These are phyloP conservation scores for Syncephalis fuscata DNA, from an alignment of 371 early-diverging fungal genomes.

Conservation along the genomic window DNA sequence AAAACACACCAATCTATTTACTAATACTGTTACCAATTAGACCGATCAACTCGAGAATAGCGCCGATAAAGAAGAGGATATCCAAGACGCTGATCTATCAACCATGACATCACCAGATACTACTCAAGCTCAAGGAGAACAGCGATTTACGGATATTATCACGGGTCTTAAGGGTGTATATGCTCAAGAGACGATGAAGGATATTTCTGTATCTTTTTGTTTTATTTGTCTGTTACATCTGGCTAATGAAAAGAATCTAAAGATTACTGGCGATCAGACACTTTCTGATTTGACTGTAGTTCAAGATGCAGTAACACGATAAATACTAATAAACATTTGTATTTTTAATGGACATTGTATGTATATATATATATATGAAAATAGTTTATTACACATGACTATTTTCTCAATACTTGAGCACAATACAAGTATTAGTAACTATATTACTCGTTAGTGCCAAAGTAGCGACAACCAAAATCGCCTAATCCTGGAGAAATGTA, in stretches of 20 bases:
- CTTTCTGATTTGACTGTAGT: conserved; percentile 4
- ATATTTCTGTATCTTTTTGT: conserved; percentile 89
- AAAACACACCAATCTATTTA: background rate
- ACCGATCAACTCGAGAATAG: background rate
- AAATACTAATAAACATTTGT: no score
- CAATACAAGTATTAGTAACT: background rate
- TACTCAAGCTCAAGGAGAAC: conserved; percentile 25
- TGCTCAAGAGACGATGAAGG: conserved; percentile 54
- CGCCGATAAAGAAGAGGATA: background rate
- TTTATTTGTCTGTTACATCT: conserved; percentile 93
- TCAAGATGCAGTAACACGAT: background rate
- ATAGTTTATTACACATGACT: no score
- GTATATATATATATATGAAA: no score
- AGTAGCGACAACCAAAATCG: conserved; percentile 69
- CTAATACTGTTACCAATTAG: background rate
- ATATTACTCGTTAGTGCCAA: conserved; percentile 28
- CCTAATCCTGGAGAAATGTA: conserved; percentile 90
- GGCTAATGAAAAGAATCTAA: conserved; percentile 81
- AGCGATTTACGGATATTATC: conserved; percentile 55
- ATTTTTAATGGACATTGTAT: no score
- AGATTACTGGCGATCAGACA: conserved; percentile 11
- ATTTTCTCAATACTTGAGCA: no score
- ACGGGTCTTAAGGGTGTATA: conserved; percentile 48
- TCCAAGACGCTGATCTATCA: background rate
- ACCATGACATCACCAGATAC: conserved; percentile 5